Conservation (phyloP, 208 protist genomes). For the Leishmania braziliensis region DNA sequence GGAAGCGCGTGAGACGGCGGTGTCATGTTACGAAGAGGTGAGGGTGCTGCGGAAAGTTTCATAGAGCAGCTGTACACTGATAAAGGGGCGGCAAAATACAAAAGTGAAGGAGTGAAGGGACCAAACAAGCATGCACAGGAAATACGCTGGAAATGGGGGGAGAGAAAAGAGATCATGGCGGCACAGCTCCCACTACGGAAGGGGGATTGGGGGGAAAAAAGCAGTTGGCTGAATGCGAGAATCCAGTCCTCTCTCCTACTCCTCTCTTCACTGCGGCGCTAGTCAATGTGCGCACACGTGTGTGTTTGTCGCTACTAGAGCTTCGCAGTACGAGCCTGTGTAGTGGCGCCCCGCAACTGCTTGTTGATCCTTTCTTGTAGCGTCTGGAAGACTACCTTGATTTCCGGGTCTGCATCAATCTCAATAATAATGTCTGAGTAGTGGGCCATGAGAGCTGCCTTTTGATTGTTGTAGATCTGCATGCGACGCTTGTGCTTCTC, state of each 20-base stretch:
- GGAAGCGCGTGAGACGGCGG: neutral
- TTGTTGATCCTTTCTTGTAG: slow-evolving; percentile 38
- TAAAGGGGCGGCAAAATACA: neutral
- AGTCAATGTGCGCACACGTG: neutral
- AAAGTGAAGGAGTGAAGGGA: neutral
- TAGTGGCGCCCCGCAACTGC: slow-evolving; percentile 14
- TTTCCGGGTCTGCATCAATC: slow-evolving; percentile 53
- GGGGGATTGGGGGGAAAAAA: neutral
- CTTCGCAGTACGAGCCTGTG: slow-evolving; percentile 4
- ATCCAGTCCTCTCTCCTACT: neutral
- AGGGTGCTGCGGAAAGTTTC: slow-evolving; percentile 14
- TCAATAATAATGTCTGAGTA: slow-evolving; percentile 61
- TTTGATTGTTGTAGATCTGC: slow-evolving; percentile 71
- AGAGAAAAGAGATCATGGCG: neutral
- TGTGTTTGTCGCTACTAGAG: slow-evolving; percentile 8
- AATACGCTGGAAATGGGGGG: neutral
- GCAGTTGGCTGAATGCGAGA: neutral
- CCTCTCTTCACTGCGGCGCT: no score
- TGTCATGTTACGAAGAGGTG: neutral
- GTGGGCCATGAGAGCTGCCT: slow-evolving; percentile 53
- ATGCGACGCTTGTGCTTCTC: slow-evolving; percentile 79
- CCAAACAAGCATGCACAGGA: neutral
- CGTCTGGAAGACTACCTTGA: slow-evolving; percentile 48
- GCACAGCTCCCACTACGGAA: neutral
- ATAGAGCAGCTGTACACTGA: neutral